Conservation (phyloP, 495 filamentous ascomycete genomes). For the Tricharina praecox region DNA sequence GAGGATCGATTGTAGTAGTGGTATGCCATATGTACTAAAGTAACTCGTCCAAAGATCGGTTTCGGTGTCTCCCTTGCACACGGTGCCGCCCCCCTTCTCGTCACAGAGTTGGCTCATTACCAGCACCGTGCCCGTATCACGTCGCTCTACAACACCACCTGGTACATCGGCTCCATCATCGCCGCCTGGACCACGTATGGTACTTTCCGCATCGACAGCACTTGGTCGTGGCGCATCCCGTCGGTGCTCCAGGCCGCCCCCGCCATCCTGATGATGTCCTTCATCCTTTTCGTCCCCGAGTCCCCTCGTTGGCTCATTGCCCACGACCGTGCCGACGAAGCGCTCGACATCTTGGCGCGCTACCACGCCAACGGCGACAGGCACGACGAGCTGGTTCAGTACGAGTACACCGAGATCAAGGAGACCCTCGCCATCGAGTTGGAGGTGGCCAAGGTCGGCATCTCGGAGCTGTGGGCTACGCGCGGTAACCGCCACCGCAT, state of each 20-base stretch:
- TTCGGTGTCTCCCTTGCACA: slow-evolving; percentile 43
- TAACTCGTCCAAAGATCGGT: slow-evolving; percentile 38
- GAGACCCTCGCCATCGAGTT: slow-evolving; percentile 39
- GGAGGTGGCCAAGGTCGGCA: slow-evolving; percentile 24
- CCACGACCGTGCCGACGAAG: slow-evolving; percentile 47
- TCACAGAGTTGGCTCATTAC: slow-evolving; percentile 48
- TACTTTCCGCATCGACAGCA: slow-evolving; percentile 32
- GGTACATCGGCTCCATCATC: slow-evolving; percentile 39
- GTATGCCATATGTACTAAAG: background rate
- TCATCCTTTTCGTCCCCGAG: slow-evolving; percentile 44
- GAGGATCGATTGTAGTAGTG: too few species aligned
- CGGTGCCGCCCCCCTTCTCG: slow-evolving; percentile 44
- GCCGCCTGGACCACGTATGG: slow-evolving; percentile 38
- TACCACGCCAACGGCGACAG: slow-evolving; percentile 42
- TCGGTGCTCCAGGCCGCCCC: slow-evolving; percentile 37
- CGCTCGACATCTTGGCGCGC: slow-evolving; percentile 39
- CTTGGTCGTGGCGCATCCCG: slow-evolving; percentile 40
- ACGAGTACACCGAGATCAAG: slow-evolving; percentile 43
- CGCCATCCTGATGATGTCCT: slow-evolving; percentile 34
- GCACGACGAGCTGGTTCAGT: slow-evolving; percentile 40
- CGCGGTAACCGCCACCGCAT: slow-evolving; percentile 20
- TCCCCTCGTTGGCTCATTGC: slow-evolving; percentile 48
- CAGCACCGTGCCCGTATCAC: slow-evolving; percentile 51
- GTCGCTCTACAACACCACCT: slow-evolving; percentile 49
- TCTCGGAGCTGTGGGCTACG: slow-evolving; percentile 24